Base-by-base conservation (phyloP, 345 rosid genomes). In the Camelina sativa region DNA sequence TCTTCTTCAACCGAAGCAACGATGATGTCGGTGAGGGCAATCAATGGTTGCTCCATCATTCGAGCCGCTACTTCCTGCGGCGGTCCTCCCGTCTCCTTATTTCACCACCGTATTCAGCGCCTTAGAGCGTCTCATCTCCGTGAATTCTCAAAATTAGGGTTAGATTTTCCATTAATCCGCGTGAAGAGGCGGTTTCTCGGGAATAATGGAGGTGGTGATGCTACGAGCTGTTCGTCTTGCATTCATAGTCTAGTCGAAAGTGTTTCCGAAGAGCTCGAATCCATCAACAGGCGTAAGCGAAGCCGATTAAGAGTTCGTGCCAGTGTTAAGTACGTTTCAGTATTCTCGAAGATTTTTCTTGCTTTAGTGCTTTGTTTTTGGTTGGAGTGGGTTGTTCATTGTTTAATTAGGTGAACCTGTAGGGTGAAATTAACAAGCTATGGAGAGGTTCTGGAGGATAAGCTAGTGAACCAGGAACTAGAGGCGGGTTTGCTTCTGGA, bases 401-500 rank as follows among this genome's bases (percentile, higher is more conserved):
- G 73, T 65, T 23, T 53, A 62, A 50, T 73, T 57, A 57, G 76
- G 32, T 82, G 65, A 76, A 50, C 63, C n/a, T 69, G 78, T 80
- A 89, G 95, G 75, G 44, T 82, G 76, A 85, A 82, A 64, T 76
- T 91, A 67, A 85, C 89, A 22, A 82, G 89, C 67, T 72, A 82
- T 40, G 90, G 92, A 16, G 96, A 90, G 84, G 86, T 91, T 78
- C 56, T 88, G 11, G 85, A 83, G 60, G 89, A 87, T 78, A 90
- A 89, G 82, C 88, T 86, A 60, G 89, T 76, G 1, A 90, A 82
- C 71, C 86, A 59, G 67, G 82, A 83, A 7, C 51, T 94, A 43
- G 79, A 79, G 74, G 81, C 89, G 53, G 99, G 98, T 47, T 71
- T 86, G 62, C 85, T 91, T 81, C 80, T 94, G 79, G 99, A 94